Percentiles rank a stretch among this genome's conserved stretches.
Conservation (phyloP, 2,329 filamentous ascomycete genomes). For the Fusarium subglutinans region DNA sequence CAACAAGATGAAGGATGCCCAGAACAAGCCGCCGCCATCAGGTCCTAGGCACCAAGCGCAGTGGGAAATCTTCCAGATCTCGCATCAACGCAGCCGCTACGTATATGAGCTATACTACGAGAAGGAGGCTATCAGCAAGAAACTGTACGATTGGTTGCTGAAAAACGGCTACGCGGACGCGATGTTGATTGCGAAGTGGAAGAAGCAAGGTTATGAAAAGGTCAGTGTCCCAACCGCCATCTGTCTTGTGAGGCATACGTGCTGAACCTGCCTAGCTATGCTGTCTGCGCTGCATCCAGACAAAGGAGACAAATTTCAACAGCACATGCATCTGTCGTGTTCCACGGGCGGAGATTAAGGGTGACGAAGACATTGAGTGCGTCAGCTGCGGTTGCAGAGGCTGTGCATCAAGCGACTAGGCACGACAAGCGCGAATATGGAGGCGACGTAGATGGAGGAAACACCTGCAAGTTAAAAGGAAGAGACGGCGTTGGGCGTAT, state of each 20-base stretch:
- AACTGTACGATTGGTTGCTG: constrained; percentile 93
- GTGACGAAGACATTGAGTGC: constrained; percentile 89
- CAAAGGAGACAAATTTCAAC: constrained; percentile 99
- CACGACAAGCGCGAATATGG: neutral
- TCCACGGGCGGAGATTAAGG: constrained; percentile 87
- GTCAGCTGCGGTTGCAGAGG: constrained; percentile 95
- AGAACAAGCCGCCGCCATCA: constrained; percentile 85
- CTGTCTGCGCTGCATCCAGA: constrained; percentile 95
- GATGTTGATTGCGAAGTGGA: constrained; percentile 98
- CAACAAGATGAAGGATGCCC: constrained; percentile 95
- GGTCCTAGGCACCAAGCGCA: constrained; percentile 86
- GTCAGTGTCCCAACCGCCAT: constrained; percentile 56
- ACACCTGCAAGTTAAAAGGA: neutral
- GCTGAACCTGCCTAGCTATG: constrained; percentile 71
- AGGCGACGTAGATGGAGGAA: neutral
- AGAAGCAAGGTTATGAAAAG: constrained; percentile 99
- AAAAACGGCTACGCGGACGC: constrained; percentile 97
- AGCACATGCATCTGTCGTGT: constrained; percentile 97
- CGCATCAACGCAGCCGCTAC: constrained; percentile 90
- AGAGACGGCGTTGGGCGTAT: constrained; percentile 42
- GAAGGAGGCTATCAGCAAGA: constrained; percentile 92
- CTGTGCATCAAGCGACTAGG: constrained; percentile 84
- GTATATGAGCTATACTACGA: constrained; percentile 98
- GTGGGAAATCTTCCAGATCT: constrained; percentile 98
- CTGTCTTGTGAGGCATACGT: neutral